These are phyloP conservation scores for Lactarius vividus DNA, from an alignment of 768 basidiomycete species.

Conservation along the genomic window DNA sequence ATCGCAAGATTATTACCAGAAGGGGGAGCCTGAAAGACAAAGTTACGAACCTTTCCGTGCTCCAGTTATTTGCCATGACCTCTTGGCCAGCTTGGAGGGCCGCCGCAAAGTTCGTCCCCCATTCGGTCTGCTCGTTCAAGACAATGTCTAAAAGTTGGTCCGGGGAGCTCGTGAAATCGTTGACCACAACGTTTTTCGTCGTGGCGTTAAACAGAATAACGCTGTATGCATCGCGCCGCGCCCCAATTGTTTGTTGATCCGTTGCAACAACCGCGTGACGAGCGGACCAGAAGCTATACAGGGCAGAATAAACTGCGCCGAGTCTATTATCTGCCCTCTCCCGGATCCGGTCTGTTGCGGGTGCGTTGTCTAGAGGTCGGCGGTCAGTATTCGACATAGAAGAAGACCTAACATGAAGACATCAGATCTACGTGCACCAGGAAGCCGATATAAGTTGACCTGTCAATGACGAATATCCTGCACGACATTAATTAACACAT, in stretches of 20 bases:
- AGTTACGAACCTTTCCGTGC: slow-evolving; percentile 45
- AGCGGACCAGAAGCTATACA: not conserved
- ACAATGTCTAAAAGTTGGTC: not conserved
- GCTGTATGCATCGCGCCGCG: not conserved
- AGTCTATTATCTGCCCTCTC: not conserved
- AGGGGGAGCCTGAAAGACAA: not conserved
- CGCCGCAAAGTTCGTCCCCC: slow-evolving; percentile 44
- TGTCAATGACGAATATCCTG: slow-evolving; percentile 53
- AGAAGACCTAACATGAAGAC: not conserved
- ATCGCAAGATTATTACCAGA: not conserved
- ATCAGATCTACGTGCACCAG: not conserved
- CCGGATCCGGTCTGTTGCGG: not conserved
- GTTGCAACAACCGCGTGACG: not conserved
- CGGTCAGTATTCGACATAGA: slow-evolving; percentile 33
- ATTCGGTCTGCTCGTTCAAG: slow-evolving; percentile 26
- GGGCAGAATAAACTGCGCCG: not conserved
- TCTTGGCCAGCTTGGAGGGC: slow-evolving; percentile 40
- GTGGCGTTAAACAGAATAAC: not conserved
- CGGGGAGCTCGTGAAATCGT: not conserved
- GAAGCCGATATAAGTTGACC: slow-evolving; percentile 38
- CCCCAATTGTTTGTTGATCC: not conserved
- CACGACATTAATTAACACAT: not conserved
- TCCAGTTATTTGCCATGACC: slow-evolving; percentile 48
- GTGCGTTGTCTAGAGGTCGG: slow-evolving; percentile 29
- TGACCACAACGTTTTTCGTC: not conserved